Conservation (phyloP, 768 basidiomycete species). For the Suillus placidus region DNA sequence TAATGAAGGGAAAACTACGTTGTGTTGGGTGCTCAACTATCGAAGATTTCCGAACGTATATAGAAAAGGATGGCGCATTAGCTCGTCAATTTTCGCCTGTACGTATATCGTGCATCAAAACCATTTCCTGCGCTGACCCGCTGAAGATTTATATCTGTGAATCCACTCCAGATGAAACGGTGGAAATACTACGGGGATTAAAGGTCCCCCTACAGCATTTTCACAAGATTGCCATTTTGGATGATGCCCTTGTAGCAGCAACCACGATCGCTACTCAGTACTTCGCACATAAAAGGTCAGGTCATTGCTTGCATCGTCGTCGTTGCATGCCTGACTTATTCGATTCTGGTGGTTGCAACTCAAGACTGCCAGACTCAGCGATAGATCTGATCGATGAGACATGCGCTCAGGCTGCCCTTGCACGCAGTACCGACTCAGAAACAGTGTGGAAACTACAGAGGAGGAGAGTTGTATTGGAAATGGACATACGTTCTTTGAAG, state of each 20-base stretch:
- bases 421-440: slow-evolving; percentile 5
- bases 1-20: slow-evolving; percentile 11
- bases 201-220: slow-evolving; percentile 8
- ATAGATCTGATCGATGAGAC: slow-evolving; percentile 13
- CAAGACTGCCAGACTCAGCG: slow-evolving; percentile 13
- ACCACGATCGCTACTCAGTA: slow-evolving; percentile 8
- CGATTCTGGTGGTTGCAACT: not conserved
- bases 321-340: not conserved
- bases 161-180: slow-evolving; percentile 4
- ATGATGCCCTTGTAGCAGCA: slow-evolving; percentile 10
- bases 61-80: slow-evolving; percentile 16
- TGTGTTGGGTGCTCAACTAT: slow-evolving; percentile 15
- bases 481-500: slow-evolving; percentile 11
- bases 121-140: not conserved
- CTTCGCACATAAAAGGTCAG: slow-evolving; percentile 16
- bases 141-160: slow-evolving; percentile 12
- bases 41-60: slow-evolving; percentile 12
- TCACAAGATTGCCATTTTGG: slow-evolving; percentile 10
- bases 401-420: slow-evolving; percentile 6
- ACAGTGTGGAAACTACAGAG: slow-evolving; percentile 11
- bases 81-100: slow-evolving; percentile 14
- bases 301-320: not conserved
- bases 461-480: slow-evolving; percentile 8
- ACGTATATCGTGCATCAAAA: not conserved
- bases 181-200: slow-evolving; percentile 11